Conservation (phyloP, 2,329 filamentous ascomycete genomes). For the Penicillium sp. region DNA sequence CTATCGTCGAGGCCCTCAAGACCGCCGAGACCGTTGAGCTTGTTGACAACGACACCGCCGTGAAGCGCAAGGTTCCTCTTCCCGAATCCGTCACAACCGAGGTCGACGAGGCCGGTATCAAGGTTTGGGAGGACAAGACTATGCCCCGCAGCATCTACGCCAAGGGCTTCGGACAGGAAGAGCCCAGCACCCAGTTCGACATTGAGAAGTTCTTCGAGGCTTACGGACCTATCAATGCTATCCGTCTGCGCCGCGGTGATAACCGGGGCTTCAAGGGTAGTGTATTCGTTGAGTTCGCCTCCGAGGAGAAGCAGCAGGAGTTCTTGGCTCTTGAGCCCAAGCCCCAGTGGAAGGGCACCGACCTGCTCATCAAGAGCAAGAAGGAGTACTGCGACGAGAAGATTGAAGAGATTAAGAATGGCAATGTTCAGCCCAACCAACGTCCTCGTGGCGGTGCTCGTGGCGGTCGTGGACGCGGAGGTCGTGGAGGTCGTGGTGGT, state of each 20-base stretch:
- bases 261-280: constrained; percentile 87
- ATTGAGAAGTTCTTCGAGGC: constrained; percentile 88
- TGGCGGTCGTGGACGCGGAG: constrained; percentile 30
- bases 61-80: constrained; percentile 75
- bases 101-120: constrained; percentile 55
- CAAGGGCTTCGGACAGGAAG: constrained; percentile 92
- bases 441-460: constrained; percentile 46
- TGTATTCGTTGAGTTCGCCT: constrained; percentile 89
- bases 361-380: constrained; percentile 84
- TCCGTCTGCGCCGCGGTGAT: constrained; percentile 80
- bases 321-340: constrained; percentile 79
- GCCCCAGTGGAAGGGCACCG: constrained; percentile 79
- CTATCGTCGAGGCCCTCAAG: constrained; percentile 79
- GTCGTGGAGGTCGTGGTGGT: constrained; percentile 40
- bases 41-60: constrained; percentile 67
- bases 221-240: constrained; percentile 74
- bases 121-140: constrained; percentile 62
- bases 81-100: constrained; percentile 55
- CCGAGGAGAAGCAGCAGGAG: constrained; percentile 72
- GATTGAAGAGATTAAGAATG: constrained; percentile 68
- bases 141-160: constrained; percentile 80
- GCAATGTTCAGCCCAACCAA: constrained; percentile 63
- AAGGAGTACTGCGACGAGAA: constrained; percentile 81
- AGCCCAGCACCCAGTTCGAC: constrained; percentile 83
- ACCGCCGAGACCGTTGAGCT: constrained; percentile 73